These are phyloP conservation scores for Elsinoe necatrix DNA, from an alignment of 2,329 filamentous ascomycete genomes.

Conservation along the genomic window DNA sequence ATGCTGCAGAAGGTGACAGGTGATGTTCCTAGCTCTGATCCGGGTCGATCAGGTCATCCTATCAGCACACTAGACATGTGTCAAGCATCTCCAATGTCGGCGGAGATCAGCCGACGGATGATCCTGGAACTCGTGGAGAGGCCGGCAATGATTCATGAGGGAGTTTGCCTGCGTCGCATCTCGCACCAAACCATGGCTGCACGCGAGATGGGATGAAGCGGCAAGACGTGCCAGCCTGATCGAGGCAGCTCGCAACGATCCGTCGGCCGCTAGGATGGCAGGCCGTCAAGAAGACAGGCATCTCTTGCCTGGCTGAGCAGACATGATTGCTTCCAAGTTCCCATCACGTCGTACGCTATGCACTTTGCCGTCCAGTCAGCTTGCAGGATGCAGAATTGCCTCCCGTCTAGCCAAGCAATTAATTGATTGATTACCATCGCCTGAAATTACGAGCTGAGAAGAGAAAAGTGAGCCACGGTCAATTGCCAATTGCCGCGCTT, in stretches of 20 bases:
- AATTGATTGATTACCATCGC: neutral
- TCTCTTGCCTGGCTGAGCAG: neutral
- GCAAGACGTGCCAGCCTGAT: neutral
- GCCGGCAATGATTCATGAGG: conserved; percentile 6
- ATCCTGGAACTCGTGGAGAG: conserved; percentile 7
- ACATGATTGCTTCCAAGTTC: neutral
- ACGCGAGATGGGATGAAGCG: conserved; percentile 5
- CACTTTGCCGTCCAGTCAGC: neutral
- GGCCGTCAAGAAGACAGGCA: neutral
- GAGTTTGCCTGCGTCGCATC: neutral
- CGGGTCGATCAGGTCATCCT: conserved; percentile 6
- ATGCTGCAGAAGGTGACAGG: conserved; percentile 7
- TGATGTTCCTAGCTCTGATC: conserved; percentile 13
- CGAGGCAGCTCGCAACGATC: conserved; percentile 8
- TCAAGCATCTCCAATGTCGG: neutral
- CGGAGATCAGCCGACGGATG: conserved; percentile 2
- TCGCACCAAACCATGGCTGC: neutral
- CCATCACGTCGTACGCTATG: conserved; percentile 1
- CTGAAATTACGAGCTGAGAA: neutral
- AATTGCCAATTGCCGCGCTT: neutral
- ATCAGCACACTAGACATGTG: neutral
- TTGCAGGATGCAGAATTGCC: neutral
- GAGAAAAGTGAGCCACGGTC: neutral
- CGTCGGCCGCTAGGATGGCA: conserved; percentile 4
- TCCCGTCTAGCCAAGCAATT: conserved; percentile 3